These are phyloP conservation scores for Annona cherimola DNA, from an alignment of 164 flowering plant species.

Conservation along the genomic window DNA sequence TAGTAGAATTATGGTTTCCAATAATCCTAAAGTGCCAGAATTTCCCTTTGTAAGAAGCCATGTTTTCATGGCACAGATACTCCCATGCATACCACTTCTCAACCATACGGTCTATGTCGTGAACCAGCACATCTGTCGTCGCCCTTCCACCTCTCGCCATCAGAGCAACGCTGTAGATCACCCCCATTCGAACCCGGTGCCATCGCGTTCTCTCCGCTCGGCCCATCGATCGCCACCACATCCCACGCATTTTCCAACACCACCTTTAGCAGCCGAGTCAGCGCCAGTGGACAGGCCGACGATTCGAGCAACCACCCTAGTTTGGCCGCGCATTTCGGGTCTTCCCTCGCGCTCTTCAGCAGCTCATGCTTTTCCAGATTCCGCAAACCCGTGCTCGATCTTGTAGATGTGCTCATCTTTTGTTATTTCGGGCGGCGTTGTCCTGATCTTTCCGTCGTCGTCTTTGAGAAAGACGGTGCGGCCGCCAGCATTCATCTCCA, in stretches of 20 bases:
- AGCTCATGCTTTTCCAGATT: constrained; percentile 55
- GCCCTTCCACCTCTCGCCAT: constrained; percentile 58
- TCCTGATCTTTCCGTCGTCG: constrained; percentile 30
- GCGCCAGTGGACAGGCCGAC: constrained; percentile 55
- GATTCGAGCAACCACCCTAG: constrained; percentile 16
- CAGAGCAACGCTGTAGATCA: constrained; percentile 63
- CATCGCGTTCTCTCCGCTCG: constrained; percentile 47
- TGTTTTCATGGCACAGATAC: constrained; percentile 75
- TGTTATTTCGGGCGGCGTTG: constrained; percentile 12
- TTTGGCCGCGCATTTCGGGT: constrained; percentile 40
- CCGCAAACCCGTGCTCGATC: constrained; percentile 32
- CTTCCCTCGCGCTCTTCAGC: constrained; percentile 52
- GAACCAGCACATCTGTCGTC: constrained; percentile 57
- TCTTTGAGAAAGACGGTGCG: constrained; percentile 67
- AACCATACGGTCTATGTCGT: constrained; percentile 65
- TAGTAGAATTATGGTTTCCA: constrained; percentile 34
- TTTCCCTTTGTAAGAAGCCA: constrained; percentile 74
- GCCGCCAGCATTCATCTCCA: constrained; percentile 59
- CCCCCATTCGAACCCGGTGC: constrained; percentile 78
- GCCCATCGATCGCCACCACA: constrained; percentile 79
- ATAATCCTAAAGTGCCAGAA: constrained; percentile 71
- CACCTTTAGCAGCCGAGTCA: constrained; percentile 49
- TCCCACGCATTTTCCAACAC: constrained; percentile 66
- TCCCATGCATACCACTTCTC: constrained; percentile 97
- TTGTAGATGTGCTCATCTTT: constrained; percentile 35